phyloP scores from a whole-genome alignment of 129 eudicot genomes.

The Lactuca sativa region DNA sequence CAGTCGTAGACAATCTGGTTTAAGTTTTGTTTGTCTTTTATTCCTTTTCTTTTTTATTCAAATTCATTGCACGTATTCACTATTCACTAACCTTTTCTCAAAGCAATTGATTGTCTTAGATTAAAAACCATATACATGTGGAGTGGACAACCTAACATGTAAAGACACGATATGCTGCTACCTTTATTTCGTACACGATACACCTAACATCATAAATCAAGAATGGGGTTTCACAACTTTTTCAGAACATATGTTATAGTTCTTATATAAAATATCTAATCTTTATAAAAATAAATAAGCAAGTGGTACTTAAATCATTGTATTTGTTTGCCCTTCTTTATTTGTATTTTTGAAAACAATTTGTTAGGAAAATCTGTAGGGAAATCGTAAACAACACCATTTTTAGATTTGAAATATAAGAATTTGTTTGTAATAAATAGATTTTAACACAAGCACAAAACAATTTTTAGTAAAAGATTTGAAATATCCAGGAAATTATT shows the following conservation, averaged over 20 bases:
- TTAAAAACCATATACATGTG: neutral
- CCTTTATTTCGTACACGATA: constrained; percentile 11
- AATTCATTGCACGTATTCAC: constrained; percentile 26
- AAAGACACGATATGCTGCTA: neutral
- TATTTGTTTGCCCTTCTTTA: too few species aligned
- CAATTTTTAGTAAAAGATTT: too few species aligned
- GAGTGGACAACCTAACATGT: constrained; percentile 4
- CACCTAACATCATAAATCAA: constrained; percentile 3
- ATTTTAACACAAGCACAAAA: too few species aligned
- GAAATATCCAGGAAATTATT: too few species aligned
- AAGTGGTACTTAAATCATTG: neutral
- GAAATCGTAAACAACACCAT: too few species aligned
- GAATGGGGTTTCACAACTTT: neutral
- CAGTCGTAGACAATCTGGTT: too few species aligned
- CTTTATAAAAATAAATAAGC: too few species aligned
- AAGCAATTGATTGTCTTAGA: constrained; percentile 15
- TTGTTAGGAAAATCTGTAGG: neutral
- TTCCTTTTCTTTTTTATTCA: neutral
- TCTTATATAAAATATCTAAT: too few species aligned
- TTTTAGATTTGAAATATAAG: too few species aligned
- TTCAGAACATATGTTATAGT: too few species aligned
- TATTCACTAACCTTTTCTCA: constrained; percentile 5
- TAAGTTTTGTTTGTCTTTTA: neutral
- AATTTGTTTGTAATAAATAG: too few species aligned
- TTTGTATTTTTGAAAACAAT: neutral